These are phyloP conservation scores for Aureobasidium sp. DNA, from an alignment of 2,329 filamentous ascomycete genomes.

Conservation along the genomic window DNA sequence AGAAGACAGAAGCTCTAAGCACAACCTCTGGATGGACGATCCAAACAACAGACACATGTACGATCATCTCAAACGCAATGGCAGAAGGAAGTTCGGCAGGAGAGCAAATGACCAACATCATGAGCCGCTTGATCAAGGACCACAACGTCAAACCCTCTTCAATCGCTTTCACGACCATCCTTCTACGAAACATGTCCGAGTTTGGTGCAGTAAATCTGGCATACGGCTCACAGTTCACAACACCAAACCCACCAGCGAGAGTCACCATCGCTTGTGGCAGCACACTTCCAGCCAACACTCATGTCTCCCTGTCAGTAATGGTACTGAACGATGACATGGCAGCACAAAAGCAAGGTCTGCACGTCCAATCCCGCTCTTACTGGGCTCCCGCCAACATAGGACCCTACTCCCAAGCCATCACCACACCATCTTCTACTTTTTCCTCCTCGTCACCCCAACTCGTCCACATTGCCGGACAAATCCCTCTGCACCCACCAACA, in stretches of 20 bases:
- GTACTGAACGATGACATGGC: conserved; percentile 28
- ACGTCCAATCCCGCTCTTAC: conserved; percentile 90
- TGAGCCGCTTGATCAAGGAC: conserved; percentile 28
- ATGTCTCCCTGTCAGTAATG: conserved; percentile 54
- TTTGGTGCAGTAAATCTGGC: conserved; percentile 68
- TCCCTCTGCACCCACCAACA: conserved; percentile 72
- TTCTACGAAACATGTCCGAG: conserved; percentile 72
- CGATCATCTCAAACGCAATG: conserved; percentile 26
- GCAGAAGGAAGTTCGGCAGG: conserved; percentile 32
- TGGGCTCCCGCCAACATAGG: conserved; percentile 98
- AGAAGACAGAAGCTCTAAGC: background rate
- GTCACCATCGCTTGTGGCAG: conserved; percentile 75
- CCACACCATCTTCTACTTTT: conserved; percentile 33
- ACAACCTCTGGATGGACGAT: background rate
- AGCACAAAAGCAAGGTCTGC: conserved; percentile 49
- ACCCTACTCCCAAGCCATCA: conserved; percentile 86
- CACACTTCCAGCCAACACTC: conserved; percentile 51
- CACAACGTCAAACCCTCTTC: conserved; percentile 24
- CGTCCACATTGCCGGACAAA: conserved; percentile 79
- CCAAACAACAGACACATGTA: background rate
- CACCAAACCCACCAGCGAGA: conserved; percentile 75
- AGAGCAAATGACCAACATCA: conserved; percentile 36
- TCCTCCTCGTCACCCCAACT: conserved; percentile 22
- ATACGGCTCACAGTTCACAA: conserved; percentile 68
- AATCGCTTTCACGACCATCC: conserved; percentile 48